phyloP scores from a whole-genome alignment of 2,329 filamentous ascomycete species.

The Xylariaceae sp. region DNA sequence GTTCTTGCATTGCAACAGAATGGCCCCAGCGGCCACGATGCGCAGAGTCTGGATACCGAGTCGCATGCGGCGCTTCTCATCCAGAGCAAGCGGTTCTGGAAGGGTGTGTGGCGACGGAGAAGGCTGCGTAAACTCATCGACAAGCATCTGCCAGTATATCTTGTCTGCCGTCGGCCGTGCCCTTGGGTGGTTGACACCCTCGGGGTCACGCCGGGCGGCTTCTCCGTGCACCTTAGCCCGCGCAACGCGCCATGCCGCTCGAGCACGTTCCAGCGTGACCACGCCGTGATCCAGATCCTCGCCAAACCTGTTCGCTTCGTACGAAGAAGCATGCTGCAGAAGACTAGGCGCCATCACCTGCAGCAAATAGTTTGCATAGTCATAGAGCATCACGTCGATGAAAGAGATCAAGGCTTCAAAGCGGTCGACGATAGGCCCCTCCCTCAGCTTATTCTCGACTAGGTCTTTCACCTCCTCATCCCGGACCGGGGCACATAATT shows the following conservation, averaged over 20 bases:
- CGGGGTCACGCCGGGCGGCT: slow-evolving; percentile 61
- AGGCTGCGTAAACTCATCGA: slow-evolving; percentile 68
- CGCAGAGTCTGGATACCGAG: slow-evolving; percentile 54
- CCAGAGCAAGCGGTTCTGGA: slow-evolving; percentile 70
- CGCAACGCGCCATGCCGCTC: slow-evolving; percentile 60
- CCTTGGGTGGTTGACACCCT: slow-evolving; percentile 56
- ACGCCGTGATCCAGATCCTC: slow-evolving; percentile 55
- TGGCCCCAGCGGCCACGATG: slow-evolving; percentile 67
- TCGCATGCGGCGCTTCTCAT: slow-evolving; percentile 56
- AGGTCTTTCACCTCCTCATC: slow-evolving; percentile 69
- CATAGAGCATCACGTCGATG: slow-evolving; percentile 71
- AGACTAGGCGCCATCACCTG: slow-evolving; percentile 66
- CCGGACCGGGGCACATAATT: slow-evolving; percentile 75
- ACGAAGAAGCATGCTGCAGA: slow-evolving; percentile 63
- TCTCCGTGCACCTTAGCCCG: slow-evolving; percentile 61
- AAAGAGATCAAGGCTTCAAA: slow-evolving; percentile 70
- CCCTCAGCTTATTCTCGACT: slow-evolving; percentile 53
- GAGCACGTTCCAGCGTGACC: slow-evolving; percentile 54
- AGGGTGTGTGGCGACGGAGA: slow-evolving; percentile 49
- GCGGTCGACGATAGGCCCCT: slow-evolving; percentile 66
- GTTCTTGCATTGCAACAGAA: slow-evolving; percentile 76
- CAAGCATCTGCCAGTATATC: slow-evolving; percentile 70
- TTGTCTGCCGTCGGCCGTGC: slow-evolving; percentile 61
- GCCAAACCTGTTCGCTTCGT: slow-evolving; percentile 68
- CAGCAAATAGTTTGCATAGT: slow-evolving; percentile 78